Base-by-base conservation (phyloP, 2,329 filamentous ascomycete species). In the Pseudopithomyces maydicus region DNA sequence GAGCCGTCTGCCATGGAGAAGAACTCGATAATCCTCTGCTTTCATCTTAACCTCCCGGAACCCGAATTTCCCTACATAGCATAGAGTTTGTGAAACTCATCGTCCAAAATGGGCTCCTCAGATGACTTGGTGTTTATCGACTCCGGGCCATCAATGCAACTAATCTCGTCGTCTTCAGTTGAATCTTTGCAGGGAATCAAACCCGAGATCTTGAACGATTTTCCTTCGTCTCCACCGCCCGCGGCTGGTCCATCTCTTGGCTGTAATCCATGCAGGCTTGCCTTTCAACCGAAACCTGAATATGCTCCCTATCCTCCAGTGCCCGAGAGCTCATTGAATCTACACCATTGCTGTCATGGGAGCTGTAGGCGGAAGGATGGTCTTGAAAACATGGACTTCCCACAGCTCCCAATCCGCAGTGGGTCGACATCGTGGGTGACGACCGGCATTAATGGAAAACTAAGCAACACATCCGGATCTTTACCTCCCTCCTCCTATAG, bases 111-210 rank as follows among this genome's bases (percentile, higher is more conserved):
- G 59, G 56, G 26, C 8, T 29, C 55, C 33, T 32, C 33, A 2
- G 62, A 61, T 3, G 62, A 65, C 15, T 38, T 65, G 14, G 62
- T 65, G 3, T 52, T 63, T 6, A 38, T 65, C 1, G 62, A 61
- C 19, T 44, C 42, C 23, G 56, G 54, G 6, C 54, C 62, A 2
- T 56, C 56, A 15, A 59, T 61, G 54, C 53, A 44, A 19, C n/a
- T 64, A 15, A 54, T 55, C 19, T 38, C 55, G 29, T 52, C 54
- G 22, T 39, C 51, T 32, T 33, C 42, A n/a, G 15, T 51, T 6
- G 52, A 54, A 14, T 22, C 32, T 2, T n/a, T 29, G 11, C 17
- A 46, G 42, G 36, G 22, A 39, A 15, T 47, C 19, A 33, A 47
- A 36, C 35, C 42, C 29, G 32, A 50, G 19, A 54, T 29, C 22